Base-by-base conservation (phyloP, 202 grass and related monocot genomes). In the Elaeis oleifera region DNA sequence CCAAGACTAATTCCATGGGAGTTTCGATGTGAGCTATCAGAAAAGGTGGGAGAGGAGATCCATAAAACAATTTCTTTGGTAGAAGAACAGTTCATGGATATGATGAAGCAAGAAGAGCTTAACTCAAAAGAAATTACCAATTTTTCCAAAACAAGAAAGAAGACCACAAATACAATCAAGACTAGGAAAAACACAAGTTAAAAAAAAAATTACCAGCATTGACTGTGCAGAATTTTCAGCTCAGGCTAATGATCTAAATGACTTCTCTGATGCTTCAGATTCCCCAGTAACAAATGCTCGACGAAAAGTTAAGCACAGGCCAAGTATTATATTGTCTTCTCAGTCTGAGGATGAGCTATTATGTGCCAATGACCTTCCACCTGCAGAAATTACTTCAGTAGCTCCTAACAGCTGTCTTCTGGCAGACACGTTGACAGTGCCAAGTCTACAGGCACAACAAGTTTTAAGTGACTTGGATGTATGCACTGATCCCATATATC, bases 1-100 rank as follows among this genome's bases (percentile, higher is more conserved):
- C 84, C 87, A 77, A 85, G 66, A 72, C 44, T 82, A 66, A 49
- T 91, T 71, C 81, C 79, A 24, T 83, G 78, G 82, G 79, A 67
- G 18, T 97, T 97, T 15, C 81, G 68, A 39, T 91, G 82, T 88
- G 83, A 97, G 63, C 69, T 97, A 71, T 89, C 92, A 79, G 84
- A 89, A 74, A 84, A 74, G 74, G 50, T 91, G 54, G 73, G 14
- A 23, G 75, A 73, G 28, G 92, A 97, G 70, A 71, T 97, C 69
- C 79, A 78, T 18, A 84, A 85, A 81, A 81, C 79, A 69, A 84
- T 97, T 20, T 56, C 63, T 72, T 77, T 69, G 61, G 71, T 86
- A 59, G 81, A 89, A 81, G 70, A 88, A 68, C 75, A 77, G 29
- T 67, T 71, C 58, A 62, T 79, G 65, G 78, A 88, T 72, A 4